Conservation (phyloP, 1,284 basidiomycete genomes). For the Ustilago xerochloae region DNA sequence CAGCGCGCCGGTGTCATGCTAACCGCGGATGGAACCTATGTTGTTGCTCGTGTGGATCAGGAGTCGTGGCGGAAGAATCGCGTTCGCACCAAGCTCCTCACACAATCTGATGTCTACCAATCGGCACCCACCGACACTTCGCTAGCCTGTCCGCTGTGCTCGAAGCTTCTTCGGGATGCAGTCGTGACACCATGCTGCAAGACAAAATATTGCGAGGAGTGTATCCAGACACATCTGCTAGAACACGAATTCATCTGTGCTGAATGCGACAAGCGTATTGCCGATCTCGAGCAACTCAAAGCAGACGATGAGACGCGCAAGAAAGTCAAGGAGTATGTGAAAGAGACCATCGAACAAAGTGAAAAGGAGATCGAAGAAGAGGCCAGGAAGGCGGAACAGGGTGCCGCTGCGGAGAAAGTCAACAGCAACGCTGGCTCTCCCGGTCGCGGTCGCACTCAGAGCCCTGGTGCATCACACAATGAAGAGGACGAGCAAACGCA, state of each 20-base stretch:
- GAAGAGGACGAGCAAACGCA: constrained; percentile 49
- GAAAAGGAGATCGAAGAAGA: constrained; percentile 59
- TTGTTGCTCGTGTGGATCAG: constrained; percentile 64
- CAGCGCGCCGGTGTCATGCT: constrained; percentile 64
- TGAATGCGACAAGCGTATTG: constrained; percentile 66
- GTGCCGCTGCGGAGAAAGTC: constrained; percentile 14
- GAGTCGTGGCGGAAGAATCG: constrained; percentile 61
- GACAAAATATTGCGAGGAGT: constrained; percentile 66
- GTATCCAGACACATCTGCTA: constrained; percentile 65
- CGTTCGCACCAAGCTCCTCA: constrained; percentile 58
- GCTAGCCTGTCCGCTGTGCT: constrained; percentile 65
- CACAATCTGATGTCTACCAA: constrained; percentile 63
- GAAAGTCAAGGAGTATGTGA: constrained; percentile 61
- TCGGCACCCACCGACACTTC: constrained; percentile 61
- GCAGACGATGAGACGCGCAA: constrained; percentile 61
- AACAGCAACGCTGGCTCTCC: constrained; percentile 24
- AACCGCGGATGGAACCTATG: constrained; percentile 66
- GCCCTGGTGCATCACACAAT: constrained; percentile 21
- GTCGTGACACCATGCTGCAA: constrained; percentile 64
- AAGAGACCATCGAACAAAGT: constrained; percentile 61
- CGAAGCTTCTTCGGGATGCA: constrained; percentile 61
- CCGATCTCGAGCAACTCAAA: constrained; percentile 60
- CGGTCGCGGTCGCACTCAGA: constrained; percentile 9
- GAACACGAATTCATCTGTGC: constrained; percentile 67
- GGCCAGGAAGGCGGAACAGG: constrained; percentile 21